Evolutionary conservation across 2,329 filamentous ascomycete genomes (phyloP).

Genomic region (Aureobasidium leucospermi): DNA sequence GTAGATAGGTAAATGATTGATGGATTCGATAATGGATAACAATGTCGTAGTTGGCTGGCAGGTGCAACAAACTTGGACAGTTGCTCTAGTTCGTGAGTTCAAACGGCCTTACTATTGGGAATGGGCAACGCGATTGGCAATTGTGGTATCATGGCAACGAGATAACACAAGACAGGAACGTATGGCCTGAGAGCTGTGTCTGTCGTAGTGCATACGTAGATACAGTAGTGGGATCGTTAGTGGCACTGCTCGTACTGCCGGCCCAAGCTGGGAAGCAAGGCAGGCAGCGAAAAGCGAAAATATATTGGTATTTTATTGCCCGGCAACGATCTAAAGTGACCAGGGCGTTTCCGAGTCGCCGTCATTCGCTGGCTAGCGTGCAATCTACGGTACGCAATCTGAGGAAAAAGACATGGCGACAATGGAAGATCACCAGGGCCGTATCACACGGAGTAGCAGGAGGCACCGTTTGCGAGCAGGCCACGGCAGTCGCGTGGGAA

Average conservation of each 20-base stretch:
- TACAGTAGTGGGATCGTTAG: slow-evolving; percentile 7
- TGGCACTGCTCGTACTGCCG: slow-evolving; percentile 6
- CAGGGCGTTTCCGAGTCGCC: slow-evolving; percentile 9
- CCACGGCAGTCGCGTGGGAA: neutral
- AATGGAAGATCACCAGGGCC: neutral
- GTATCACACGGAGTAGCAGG: neutral
- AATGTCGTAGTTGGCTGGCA: neutral
- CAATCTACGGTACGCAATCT: slow-evolving; percentile 3
- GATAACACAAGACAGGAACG: slow-evolving; percentile 8
- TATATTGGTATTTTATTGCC: slow-evolving; percentile 7
- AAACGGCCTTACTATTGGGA: slow-evolving; percentile 5
- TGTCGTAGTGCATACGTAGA: slow-evolving; percentile 9
- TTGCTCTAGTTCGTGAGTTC: neutral
- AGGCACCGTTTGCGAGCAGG: neutral
- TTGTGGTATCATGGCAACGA: slow-evolving; percentile 10
- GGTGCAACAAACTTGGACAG: neutral
- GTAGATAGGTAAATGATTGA: neutral
- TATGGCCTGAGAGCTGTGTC: slow-evolving; percentile 10
- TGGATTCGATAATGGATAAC: neutral
- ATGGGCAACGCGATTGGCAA: slow-evolving; percentile 4
- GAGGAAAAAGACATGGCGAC: neutral
- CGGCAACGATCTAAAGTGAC: slow-evolving; percentile 4
- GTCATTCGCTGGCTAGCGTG: neutral
- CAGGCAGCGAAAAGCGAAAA: slow-evolving; percentile 6
- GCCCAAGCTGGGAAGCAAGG: slow-evolving; percentile 9